Conservation (phyloP, 208 protist species). For the Strigomonas culicis region DNA sequence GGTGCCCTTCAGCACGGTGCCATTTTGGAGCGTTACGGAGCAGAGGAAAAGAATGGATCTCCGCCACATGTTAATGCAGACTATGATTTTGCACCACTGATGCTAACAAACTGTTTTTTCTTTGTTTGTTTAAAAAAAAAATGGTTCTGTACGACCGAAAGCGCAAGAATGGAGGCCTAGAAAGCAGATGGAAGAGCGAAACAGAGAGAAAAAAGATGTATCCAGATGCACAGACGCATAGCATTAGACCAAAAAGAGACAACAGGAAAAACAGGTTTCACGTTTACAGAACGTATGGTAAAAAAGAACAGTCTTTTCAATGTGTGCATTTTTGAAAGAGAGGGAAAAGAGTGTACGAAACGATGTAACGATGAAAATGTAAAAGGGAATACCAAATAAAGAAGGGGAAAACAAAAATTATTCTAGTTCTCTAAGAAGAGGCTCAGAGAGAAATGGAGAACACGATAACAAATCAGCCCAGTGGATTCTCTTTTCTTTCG, state of each 20-base stretch:
- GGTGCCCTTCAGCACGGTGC: slow-evolving; percentile 63
- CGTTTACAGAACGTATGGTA: too few species aligned
- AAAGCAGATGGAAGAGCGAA: neutral
- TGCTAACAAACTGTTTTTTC: neutral
- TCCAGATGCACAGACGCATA: neutral
- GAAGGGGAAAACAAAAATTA: too few species aligned
- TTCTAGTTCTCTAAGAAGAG: too few species aligned
- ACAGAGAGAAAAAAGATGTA: neutral
- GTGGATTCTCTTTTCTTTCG: too few species aligned
- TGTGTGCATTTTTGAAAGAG: too few species aligned
- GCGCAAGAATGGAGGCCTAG: slow-evolving; percentile 10
- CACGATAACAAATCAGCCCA: too few species aligned
- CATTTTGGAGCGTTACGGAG: slow-evolving; percentile 55
- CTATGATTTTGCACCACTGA: neutral
- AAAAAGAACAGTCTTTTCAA: too few species aligned
- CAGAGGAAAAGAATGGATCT: slow-evolving; percentile 32
- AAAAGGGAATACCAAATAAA: too few species aligned
- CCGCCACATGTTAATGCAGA: neutral
- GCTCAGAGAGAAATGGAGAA: too few species aligned
- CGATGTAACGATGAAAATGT: too few species aligned
- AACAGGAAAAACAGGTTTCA: too few species aligned
- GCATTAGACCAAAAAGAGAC: neutral
- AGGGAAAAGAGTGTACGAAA: too few species aligned
- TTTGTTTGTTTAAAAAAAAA: slow-evolving; percentile 13
- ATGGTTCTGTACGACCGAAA: neutral